Evolutionary conservation across 2,329 filamentous ascomycete species (phyloP).

Genomic region (Diaporthe sp.): DNA sequence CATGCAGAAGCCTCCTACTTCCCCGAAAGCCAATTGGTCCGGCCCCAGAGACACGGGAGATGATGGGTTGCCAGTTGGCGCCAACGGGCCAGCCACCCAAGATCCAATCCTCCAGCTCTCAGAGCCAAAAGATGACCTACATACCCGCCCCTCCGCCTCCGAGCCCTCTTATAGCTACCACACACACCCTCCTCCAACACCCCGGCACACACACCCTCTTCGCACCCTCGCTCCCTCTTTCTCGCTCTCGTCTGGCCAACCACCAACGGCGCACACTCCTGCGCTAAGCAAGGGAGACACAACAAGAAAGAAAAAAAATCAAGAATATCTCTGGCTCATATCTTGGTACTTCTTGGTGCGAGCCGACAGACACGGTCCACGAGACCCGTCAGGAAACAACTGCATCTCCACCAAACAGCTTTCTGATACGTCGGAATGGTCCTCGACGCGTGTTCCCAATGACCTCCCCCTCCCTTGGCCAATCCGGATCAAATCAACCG

Average conservation of each 20-base stretch:
- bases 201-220: background rate
- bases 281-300: background rate
- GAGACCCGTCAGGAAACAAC: background rate
- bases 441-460: background rate
- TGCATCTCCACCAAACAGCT: background rate
- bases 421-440: background rate
- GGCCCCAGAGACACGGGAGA: background rate
- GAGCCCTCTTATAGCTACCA: background rate
- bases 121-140: conserved; percentile 15
- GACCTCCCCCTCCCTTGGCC: background rate
- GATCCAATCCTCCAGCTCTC: background rate
- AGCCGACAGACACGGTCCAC: background rate
- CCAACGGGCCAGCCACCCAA: conserved; percentile 21
- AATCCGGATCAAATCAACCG: too few species aligned
- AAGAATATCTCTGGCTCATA: background rate
- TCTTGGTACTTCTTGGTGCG: background rate
- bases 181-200: too few species aligned
- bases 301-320: background rate
- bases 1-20: background rate
- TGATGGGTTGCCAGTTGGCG: conserved; percentile 22
- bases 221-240: background rate
- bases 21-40: background rate
- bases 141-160: conserved; percentile 30
- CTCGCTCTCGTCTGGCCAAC: background rate
- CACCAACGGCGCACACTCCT: background rate